Conservation (phyloP, 495 filamentous ascomycete genomes). For the Xylaria grammica region DNA sequence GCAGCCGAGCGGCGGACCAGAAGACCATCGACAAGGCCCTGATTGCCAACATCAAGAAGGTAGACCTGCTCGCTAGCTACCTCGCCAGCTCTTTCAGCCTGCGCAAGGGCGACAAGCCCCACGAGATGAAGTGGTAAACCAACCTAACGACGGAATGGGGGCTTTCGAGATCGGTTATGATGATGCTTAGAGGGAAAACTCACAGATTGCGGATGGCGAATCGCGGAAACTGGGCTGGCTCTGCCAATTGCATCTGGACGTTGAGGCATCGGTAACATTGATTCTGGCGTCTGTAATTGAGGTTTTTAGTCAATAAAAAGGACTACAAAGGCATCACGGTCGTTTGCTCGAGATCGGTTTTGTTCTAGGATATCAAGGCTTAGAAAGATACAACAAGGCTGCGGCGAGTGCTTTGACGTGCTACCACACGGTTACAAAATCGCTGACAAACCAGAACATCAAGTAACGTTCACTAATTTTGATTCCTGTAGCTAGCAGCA, state of each 20-base stretch:
- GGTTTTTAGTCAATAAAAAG: conserved; percentile 61
- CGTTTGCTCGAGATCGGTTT: conserved; percentile 1
- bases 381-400: neutral
- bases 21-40: conserved; percentile 96
- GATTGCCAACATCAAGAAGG: conserved; percentile 92
- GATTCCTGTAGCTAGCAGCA: conserved; percentile 1
- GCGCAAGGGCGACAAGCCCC: conserved; percentile 96
- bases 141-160: conserved; percentile 27
- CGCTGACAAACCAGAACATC: neutral
- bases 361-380: neutral
- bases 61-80: conserved; percentile 84
- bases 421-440: neutral
- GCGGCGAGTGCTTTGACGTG: neutral
- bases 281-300: conserved; percentile 64
- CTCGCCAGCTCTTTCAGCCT: conserved; percentile 92
- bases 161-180: conserved; percentile 33
- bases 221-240: conserved; percentile 54
- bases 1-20: conserved; percentile 91
- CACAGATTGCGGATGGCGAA: conserved; percentile 44
- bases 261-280: conserved; percentile 61
- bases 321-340: conserved; percentile 36
- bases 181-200: conserved; percentile 41
- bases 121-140: conserved; percentile 90
- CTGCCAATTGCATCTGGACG: conserved; percentile 63
- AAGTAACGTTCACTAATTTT: neutral